phyloP scores from a whole-genome alignment of 345 rosid species.

The Boechera divaricarpa region DNA sequence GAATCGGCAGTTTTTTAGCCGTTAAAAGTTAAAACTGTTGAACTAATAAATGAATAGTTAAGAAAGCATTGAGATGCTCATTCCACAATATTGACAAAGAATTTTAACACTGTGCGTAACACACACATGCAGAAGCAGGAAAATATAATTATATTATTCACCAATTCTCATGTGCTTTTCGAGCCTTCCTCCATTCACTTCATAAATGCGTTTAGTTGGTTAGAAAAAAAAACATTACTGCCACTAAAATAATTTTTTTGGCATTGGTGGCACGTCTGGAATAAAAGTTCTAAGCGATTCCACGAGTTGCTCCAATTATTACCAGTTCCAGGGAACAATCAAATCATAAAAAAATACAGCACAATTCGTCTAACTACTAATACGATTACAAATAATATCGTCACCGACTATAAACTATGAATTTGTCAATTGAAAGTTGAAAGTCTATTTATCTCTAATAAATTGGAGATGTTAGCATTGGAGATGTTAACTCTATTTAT shows the following conservation, averaged over 20 bases:
- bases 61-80: slow-evolving; percentile 8
- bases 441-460: too few relatives aligned
- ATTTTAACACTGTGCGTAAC: slow-evolving; percentile 1
- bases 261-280: slow-evolving; percentile 8
- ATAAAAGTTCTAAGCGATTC: not conserved
- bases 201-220: not conserved
- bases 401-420: not conserved
- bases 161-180: not conserved
- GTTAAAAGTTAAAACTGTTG: slow-evolving; percentile 7
- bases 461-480: too few relatives aligned
- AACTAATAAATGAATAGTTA: not conserved
- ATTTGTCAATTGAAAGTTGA: too few relatives aligned
- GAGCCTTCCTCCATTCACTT: not conserved
- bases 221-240: not conserved
- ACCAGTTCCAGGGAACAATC: not conserved
- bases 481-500: too few relatives aligned
- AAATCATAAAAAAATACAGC: not conserved
- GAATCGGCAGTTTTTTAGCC: slow-evolving; percentile 32
- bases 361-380: not conserved
- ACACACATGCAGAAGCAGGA: slow-evolving; percentile 24
- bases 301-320: not conserved
- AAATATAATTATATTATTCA: not conserved
- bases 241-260: not conserved
- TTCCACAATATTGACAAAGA: slow-evolving; percentile 1
- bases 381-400: not conserved